Conservation (phyloP, 192 early-diverging fungal genomes). For the Thamnidium elegans region DNA sequence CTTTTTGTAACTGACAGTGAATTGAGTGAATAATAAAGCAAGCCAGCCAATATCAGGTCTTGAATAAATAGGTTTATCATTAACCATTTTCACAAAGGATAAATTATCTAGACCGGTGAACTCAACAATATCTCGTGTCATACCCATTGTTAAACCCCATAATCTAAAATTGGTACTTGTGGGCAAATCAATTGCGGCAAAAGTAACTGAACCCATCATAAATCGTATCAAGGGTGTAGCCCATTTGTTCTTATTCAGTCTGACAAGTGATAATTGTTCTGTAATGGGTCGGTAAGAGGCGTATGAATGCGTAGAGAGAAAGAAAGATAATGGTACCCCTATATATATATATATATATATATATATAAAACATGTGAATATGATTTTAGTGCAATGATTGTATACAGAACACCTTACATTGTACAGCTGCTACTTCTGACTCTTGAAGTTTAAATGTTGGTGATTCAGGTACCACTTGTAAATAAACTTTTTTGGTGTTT, state of each 20-base stretch:
- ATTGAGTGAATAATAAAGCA: background rate
- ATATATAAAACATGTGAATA: background rate
- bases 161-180: conserved; percentile 10
- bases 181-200: conserved; percentile 29
- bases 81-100: conserved; percentile 14
- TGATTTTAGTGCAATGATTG: no score
- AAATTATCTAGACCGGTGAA: conserved; percentile 7
- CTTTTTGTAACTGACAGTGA: background rate
- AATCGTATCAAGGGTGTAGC: background rate
- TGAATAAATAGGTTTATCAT: conserved; percentile 14
- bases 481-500: conserved; percentile 22
- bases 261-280: conserved; percentile 8
- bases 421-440: conserved; percentile 31
- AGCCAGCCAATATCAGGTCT: conserved; percentile 21
- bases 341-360: no score
- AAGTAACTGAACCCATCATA: conserved; percentile 23
- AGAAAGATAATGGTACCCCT: conserved; percentile 34
- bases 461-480: conserved; percentile 28
- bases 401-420: conserved; percentile 22
- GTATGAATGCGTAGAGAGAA: conserved; percentile 9
- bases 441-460: conserved; percentile 19
- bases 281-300: conserved; percentile 11
- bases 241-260: background rate
- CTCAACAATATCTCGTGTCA: conserved; percentile 27
- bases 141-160: conserved; percentile 34